These are phyloP conservation scores for Gardenia jasminoides DNA, from an alignment of 257 asterid species.

Conservation along the genomic window DNA sequence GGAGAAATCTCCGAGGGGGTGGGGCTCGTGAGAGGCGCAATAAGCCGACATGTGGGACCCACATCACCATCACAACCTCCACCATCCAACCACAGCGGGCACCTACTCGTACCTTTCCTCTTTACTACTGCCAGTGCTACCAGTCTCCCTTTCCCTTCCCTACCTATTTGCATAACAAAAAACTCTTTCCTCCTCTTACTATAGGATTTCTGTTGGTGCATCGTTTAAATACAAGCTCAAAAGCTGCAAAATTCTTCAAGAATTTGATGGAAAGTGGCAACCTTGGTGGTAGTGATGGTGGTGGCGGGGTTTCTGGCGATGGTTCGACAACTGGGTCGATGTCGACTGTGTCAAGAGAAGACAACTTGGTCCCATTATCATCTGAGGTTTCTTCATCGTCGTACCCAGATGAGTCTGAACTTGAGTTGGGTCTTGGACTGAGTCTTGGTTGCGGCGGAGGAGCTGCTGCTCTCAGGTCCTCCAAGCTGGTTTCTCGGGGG, in stretches of 20 bases:
- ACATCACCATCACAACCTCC: constrained; percentile 9
- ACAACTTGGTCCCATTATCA: constrained; percentile 34
- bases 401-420: constrained; percentile 54
- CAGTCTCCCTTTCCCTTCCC: background rate
- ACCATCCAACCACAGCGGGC: constrained; percentile 15
- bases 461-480: constrained; percentile 21
- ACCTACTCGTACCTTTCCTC: constrained; percentile 20
- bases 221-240: background rate
- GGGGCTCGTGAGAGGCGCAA: constrained; percentile 65
- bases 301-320: constrained; percentile 21
- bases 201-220: background rate
- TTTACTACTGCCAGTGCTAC: background rate
- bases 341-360: constrained; percentile 48
- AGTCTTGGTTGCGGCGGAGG: constrained; percentile 40
- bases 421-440: constrained; percentile 74
- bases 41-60: constrained; percentile 64
- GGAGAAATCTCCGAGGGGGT: constrained; percentile 45
- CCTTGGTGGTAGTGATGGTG: constrained; percentile 18
- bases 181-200: background rate
- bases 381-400: constrained; percentile 57
- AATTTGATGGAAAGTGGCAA: constrained; percentile 32
- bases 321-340: constrained; percentile 30
- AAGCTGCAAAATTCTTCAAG: background rate
- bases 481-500: constrained; percentile 38
- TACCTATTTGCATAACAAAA: background rate